phyloP scores from a whole-genome alignment of 1,284 basidiomycete genomes.

The Puccinia hordei region DNA sequence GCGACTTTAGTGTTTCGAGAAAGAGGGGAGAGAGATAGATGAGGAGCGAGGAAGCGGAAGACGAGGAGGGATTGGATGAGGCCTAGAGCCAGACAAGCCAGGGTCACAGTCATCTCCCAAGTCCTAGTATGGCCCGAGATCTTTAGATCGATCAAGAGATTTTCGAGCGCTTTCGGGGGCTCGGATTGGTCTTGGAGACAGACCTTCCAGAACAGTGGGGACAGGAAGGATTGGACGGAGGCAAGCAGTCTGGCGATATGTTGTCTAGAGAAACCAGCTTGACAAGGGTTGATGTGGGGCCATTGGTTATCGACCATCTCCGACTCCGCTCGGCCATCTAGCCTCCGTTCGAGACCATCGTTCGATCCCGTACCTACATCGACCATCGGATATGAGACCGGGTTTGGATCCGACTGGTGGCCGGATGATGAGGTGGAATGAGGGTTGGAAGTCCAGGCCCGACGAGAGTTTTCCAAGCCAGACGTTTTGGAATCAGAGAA shows the following conservation, averaged over 20 bases:
- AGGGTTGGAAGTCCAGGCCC: too few species aligned
- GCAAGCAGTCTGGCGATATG: slow-evolving; percentile 15
- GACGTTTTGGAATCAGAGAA: too few species aligned
- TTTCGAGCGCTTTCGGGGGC: background rate
- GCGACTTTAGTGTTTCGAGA: background rate
- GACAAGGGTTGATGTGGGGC: background rate
- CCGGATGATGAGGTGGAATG: too few species aligned
- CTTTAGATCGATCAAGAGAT: background rate
- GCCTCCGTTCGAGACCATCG: too few species aligned
- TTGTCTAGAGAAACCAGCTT: slow-evolving; percentile 18
- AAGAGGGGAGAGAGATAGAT: too few species aligned
- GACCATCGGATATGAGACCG: slow-evolving; percentile 4
- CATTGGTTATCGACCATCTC: slow-evolving; percentile 52
- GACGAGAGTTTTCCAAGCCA: too few species aligned
- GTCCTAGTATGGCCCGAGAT: too few species aligned
- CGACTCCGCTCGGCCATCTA: slow-evolving; percentile 51
- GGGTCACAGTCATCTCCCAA: too few species aligned
- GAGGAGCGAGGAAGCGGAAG: too few species aligned
- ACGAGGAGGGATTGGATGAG: background rate
- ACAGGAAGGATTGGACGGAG: slow-evolving; percentile 8
- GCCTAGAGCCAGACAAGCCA: background rate
- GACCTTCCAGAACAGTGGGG: slow-evolving; percentile 12
- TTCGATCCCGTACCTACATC: background rate
- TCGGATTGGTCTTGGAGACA: background rate
- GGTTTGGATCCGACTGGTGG: background rate